Evolutionary conservation across 2,329 filamentous ascomycete genomes (phyloP), one percentile per base, ranked within the genome.

Genomic region (Periglandula ipomoeae): DNA sequence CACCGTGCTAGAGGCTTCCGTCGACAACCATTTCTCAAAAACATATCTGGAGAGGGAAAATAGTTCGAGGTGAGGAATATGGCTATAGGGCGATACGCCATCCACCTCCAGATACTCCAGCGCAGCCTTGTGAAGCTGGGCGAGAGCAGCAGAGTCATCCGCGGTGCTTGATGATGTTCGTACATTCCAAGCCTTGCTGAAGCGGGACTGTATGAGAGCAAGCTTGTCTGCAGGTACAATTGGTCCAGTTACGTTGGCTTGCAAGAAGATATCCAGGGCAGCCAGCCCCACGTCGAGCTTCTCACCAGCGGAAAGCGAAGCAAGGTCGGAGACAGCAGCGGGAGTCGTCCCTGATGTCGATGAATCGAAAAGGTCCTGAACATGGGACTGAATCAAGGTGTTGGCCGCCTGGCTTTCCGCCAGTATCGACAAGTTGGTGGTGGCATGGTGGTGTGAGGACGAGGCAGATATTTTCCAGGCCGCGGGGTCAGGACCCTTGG

Each of bases 201-300:
- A 69, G 4, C 65, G 55, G 1, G 53, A 51, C 27, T 68, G 63
- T n/a, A 74, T 48, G 3, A 57, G 46, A 27, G 51, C 38, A 38
- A 56, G 46, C 35, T 57, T 49, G 10, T 52, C 42, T 15, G 49
- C 53, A 0, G 65, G 56, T n/a, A 95, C 70, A 0, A 89, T 84
- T 1, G 90, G 90, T 0, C 90, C 90, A 3, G 90, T 95, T 47
- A 94, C 86, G 61, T 89, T 95, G 1, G 82, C 81, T 64, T 96
- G 90, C 15, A 95, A 67, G 62, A 95, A 96, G 10, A 84, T 79
- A 59, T 88, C 78, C 10, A 95, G 73, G 2, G 66, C 61, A 37
- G 66, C 66, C 7, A 66, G 46, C 5, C 59, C 65, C 23, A 68
- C 57, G 13, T 58, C 53, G 1, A 66, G 53, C 10, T 56, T 50